Conservation (phyloP, 371 early-diverging fungal species). For the Chytridium lagenaria region DNA sequence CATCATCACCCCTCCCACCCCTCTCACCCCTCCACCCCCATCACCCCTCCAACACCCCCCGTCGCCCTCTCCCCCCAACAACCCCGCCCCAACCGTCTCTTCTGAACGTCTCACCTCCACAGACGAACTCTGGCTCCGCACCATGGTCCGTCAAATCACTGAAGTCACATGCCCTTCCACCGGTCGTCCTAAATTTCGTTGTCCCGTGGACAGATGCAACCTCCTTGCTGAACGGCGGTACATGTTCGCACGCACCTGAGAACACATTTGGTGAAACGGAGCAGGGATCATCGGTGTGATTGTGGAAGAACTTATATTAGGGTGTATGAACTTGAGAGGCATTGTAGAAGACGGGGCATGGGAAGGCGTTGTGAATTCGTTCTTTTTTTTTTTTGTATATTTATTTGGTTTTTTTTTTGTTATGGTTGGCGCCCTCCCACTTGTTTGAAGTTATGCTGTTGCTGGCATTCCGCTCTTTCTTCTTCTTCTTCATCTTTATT, state of each 20-base stretch:
- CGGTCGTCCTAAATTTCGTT: not conserved
- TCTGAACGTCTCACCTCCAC: not conserved
- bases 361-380: too few species aligned
- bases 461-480: too few species aligned
- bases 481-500: too few species aligned
- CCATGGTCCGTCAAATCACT: not conserved
- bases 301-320: not conserved
- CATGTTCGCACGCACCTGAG: conserved; percentile 7
- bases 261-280: not conserved
- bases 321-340: conserved; percentile 7
- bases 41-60: too few species aligned
- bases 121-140: not conserved
- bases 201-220: conserved; percentile 5
- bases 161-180: not conserved
- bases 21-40: too few species aligned
- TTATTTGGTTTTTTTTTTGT: too few species aligned
- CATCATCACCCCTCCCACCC: not conserved
- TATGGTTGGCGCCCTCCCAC: too few species aligned
- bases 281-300: not conserved
- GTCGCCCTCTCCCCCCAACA: too few species aligned
- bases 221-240: not conserved
- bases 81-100: not conserved
- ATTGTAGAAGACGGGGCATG: too few species aligned
- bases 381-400: too few species aligned
- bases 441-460: too few species aligned